Evolutionary conservation across 2,329 filamentous ascomycete genomes (phyloP).

Genomic region (Lachnellula willkommii): DNA sequence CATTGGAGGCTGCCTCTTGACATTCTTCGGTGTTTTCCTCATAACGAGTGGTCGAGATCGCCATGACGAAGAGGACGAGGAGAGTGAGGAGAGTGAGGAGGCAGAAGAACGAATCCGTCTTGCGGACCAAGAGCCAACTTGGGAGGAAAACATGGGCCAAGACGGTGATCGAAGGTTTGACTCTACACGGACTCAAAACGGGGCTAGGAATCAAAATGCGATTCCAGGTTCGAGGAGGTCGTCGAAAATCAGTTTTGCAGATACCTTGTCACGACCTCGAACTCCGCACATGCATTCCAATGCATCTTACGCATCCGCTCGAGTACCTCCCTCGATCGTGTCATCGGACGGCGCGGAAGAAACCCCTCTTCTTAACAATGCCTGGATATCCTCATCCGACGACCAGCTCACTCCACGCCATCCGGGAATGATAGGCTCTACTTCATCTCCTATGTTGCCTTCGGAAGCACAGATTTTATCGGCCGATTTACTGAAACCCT

Average conservation of each 20-base stretch:
- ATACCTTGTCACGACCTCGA: slow-evolving; percentile 16
- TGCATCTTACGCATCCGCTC: slow-evolving; percentile 17
- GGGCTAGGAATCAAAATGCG: slow-evolving; percentile 18
- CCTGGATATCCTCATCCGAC: slow-evolving; percentile 24
- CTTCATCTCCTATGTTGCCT: slow-evolving; percentile 28
- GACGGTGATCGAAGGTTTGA: slow-evolving; percentile 10
- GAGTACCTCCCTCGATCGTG: slow-evolving; percentile 11
- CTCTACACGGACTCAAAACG: slow-evolving; percentile 10
- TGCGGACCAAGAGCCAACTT: slow-evolving; percentile 42
- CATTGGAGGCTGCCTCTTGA: slow-evolving; percentile 81
- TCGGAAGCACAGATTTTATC: slow-evolving; percentile 25
- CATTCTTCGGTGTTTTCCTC: slow-evolving; percentile 94
- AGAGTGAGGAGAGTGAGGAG: slow-evolving; percentile 47
- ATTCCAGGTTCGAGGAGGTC: slow-evolving; percentile 18
- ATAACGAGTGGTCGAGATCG: slow-evolving; percentile 78
- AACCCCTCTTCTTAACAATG: slow-evolving; percentile 26
- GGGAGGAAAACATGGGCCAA: slow-evolving; percentile 12
- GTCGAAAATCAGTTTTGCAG: slow-evolving; percentile 27
- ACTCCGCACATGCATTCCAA: slow-evolving; percentile 22
- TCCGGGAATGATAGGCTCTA: slow-evolving; percentile 21
- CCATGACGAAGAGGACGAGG: slow-evolving; percentile 51
- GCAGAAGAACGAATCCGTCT: slow-evolving; percentile 61
- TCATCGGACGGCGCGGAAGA: slow-evolving; percentile 12
- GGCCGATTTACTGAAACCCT: slow-evolving; percentile 17
- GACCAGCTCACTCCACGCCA: slow-evolving; percentile 18